Percentiles rank a stretch among this genome's conserved stretches.
Conservation (phyloP, 1,284 basidiomycete genomes). For the Naganishia liquefaciens region DNA sequence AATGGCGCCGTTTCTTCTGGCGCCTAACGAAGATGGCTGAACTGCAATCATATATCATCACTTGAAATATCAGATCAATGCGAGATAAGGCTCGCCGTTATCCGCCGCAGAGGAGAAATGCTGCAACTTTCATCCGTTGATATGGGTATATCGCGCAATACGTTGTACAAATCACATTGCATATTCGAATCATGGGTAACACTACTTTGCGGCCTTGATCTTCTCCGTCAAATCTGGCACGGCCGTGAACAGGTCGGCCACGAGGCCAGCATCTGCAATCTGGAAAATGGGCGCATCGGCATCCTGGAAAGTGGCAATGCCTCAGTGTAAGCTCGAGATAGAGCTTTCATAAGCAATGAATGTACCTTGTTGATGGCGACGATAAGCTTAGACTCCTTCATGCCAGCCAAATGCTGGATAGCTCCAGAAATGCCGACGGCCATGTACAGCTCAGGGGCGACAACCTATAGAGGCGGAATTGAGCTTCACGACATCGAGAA, state of each 20-base stretch:
- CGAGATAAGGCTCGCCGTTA: background rate
- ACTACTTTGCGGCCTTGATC: constrained; percentile 58
- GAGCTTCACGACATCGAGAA: no score
- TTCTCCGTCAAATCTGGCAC: constrained; percentile 86
- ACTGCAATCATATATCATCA: constrained; percentile 23
- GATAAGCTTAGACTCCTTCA: constrained; percentile 99
- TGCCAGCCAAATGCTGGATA: constrained; percentile 97
- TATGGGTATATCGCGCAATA: background rate
- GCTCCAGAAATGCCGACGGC: constrained; percentile 97
- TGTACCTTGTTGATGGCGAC: constrained; percentile 94
- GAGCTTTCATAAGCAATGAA: background rate
- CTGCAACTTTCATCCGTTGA: no score
- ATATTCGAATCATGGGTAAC: background rate
- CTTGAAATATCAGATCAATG: background rate
- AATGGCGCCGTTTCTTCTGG: constrained; percentile 50
- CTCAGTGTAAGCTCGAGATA: no score
- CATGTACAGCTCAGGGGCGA: constrained; percentile 92
- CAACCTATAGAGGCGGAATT: constrained; percentile 56
- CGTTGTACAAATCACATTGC: constrained; percentile 8
- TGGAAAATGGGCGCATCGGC: constrained; percentile 99
- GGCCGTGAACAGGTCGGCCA: constrained; percentile 84
- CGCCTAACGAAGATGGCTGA: constrained; percentile 26
- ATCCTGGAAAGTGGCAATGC: constrained; percentile 61
- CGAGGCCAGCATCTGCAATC: constrained; percentile 92
- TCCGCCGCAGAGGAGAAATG: no score